Evolutionary conservation across 2,329 filamentous ascomycete species (phyloP).

Genomic region (Botrytis sinoallii): DNA sequence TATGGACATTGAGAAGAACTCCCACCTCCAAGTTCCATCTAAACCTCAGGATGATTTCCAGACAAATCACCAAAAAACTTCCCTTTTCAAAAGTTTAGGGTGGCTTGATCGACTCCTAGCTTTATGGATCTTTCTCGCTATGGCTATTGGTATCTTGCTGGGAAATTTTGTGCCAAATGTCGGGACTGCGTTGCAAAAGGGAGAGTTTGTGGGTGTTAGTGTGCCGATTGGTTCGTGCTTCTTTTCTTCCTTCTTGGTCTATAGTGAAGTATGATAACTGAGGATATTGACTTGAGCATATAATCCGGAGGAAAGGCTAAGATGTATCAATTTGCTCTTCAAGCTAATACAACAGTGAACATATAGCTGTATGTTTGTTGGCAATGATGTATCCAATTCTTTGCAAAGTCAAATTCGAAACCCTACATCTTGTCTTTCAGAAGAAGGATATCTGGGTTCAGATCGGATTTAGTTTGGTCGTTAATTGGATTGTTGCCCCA

Average conservation of each 20-base stretch:
- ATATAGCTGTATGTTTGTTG: constrained; percentile 68
- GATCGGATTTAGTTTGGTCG: constrained; percentile 68
- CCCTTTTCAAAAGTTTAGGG: constrained; percentile 39
- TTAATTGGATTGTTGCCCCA: constrained; percentile 83
- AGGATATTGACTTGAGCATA: background rate
- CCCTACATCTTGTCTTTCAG: constrained; percentile 63
- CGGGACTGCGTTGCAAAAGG: constrained; percentile 55
- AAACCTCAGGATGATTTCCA: background rate
- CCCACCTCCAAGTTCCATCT: background rate
- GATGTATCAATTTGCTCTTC: background rate
- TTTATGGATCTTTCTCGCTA: constrained; percentile 64
- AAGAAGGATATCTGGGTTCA: constrained; percentile 70
- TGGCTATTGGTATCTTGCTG: constrained; percentile 61
- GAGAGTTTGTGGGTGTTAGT: constrained; percentile 61
- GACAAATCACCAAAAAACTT: background rate
- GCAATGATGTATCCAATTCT: constrained; percentile 96
- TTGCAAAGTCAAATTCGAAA: constrained; percentile 80
- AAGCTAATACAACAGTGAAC: background rate
- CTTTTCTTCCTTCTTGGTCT: background rate
- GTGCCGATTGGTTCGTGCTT: constrained; percentile 55
- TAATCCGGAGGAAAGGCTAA: background rate
- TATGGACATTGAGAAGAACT: constrained; percentile 4
- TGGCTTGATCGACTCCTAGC: constrained; percentile 51
- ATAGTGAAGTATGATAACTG: background rate
- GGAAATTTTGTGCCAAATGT: constrained; percentile 59